phyloP scores from a whole-genome alignment of 371 early-diverging fungal genomes.

The Apophysomyces variabilis region DNA sequence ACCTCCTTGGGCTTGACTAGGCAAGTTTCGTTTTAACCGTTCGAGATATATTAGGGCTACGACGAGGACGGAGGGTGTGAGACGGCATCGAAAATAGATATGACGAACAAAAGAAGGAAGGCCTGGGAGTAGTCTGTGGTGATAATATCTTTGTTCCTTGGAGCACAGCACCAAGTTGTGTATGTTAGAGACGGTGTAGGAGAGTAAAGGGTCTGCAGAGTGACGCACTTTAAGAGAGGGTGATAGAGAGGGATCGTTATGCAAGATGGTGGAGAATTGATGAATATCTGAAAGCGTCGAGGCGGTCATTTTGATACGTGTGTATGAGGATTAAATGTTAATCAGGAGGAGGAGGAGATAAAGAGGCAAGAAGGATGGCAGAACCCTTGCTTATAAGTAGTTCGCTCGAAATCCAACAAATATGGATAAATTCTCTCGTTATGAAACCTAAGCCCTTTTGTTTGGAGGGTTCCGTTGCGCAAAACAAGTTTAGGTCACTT shows the following conservation, averaged over 20 bases:
- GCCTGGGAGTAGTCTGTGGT: slow-evolving; percentile 39
- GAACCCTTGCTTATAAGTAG: slow-evolving; percentile 4
- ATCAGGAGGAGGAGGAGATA: not conserved
- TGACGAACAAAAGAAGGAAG: slow-evolving; percentile 42
- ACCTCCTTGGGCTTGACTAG: slow-evolving; percentile 66
- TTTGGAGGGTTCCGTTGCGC: slow-evolving; percentile 11
- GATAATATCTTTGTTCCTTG: slow-evolving; percentile 32
- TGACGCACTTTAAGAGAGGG: slow-evolving; percentile 25
- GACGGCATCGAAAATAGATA: slow-evolving; percentile 41
- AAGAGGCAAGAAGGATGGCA: not conserved
- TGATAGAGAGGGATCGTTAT: slow-evolving; percentile 2
- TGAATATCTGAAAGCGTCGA: slow-evolving; percentile 1
- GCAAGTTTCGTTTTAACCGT: slow-evolving; percentile 63
- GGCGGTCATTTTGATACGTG: slow-evolving; percentile 5
- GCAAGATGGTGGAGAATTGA: slow-evolving; percentile 5
- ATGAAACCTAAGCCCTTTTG: slow-evolving; percentile 11
- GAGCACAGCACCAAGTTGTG: slow-evolving; percentile 40
- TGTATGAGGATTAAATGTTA: too few relatives aligned
- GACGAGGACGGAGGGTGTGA: slow-evolving; percentile 55
- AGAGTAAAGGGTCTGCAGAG: slow-evolving; percentile 40
- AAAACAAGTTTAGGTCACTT: not conserved
- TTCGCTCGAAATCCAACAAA: not conserved
- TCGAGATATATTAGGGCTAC: slow-evolving; percentile 74
- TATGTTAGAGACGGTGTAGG: slow-evolving; percentile 36
- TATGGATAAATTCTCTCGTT: slow-evolving; percentile 10